Conservation (phyloP, 2,329 filamentous ascomycete genomes). For the Myrmaecium sp. region DNA sequence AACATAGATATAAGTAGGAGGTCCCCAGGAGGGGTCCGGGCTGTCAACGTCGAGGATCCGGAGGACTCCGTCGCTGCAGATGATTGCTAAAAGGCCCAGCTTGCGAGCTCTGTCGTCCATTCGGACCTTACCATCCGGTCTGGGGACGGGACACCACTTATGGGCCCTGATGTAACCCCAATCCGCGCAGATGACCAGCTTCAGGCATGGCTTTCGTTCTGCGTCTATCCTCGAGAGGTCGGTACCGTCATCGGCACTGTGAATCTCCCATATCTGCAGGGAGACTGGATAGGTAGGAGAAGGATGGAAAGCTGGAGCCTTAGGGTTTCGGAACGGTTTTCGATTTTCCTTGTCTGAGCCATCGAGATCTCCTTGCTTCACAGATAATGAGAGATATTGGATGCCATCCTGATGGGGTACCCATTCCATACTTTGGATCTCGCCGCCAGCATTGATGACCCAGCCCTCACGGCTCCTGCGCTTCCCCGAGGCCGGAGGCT, state of each 20-base stretch:
- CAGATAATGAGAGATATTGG: constrained; percentile 39
- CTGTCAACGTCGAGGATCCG: constrained; percentile 34
- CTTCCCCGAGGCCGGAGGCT: constrained; percentile 11
- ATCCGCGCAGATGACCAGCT: constrained; percentile 35
- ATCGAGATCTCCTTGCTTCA: constrained; percentile 13
- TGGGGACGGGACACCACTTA: constrained; percentile 37
- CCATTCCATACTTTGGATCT: constrained; percentile 34
- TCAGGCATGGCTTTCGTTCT: constrained; percentile 32
- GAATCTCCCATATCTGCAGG: constrained; percentile 44
- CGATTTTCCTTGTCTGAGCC: no score
- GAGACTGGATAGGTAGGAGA: constrained; percentile 30
- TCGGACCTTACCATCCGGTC: constrained; percentile 7
- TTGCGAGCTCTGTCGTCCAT: constrained; percentile 10
- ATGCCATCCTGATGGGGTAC: constrained; percentile 21
- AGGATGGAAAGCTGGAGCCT: constrained; percentile 33
- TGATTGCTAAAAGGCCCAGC: constrained; percentile 37
- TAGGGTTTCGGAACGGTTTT: constrained; percentile 14
- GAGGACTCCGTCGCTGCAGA: constrained; percentile 41
- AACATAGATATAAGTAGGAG: constrained; percentile 22
- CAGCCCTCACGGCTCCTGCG: constrained; percentile 25
- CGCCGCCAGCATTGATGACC: constrained; percentile 39
- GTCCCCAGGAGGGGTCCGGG: constrained; percentile 5
- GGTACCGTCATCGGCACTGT: constrained; percentile 18
- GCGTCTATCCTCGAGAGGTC: constrained; percentile 24
- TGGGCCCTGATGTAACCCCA: constrained; percentile 39